phyloP scores from a whole-genome alignment of 164 flowering plant genomes.

The Brasenia schreberi region DNA sequence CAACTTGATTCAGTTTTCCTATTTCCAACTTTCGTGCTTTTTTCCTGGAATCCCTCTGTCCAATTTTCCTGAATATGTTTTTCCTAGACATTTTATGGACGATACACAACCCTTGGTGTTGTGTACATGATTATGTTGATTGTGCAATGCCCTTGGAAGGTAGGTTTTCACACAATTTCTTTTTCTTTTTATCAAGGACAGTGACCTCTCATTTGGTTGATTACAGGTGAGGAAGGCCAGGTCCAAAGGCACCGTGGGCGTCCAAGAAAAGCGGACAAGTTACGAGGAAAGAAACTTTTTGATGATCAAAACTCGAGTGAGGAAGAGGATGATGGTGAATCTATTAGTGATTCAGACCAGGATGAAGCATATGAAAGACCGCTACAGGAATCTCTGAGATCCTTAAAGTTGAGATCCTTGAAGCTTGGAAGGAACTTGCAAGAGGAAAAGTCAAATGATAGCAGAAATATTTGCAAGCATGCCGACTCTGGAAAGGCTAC shows the following conservation, averaged over 20 bases:
- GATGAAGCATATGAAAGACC: constrained; percentile 63
- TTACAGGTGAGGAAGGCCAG: constrained; percentile 61
- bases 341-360: constrained; percentile 72
- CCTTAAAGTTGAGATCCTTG: constrained; percentile 54
- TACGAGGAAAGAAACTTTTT: constrained; percentile 81
- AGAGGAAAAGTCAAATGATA: not conserved
- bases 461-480: constrained; percentile 4
- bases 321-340: constrained; percentile 41
- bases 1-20: too few species aligned
- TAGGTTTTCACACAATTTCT: too few species aligned
- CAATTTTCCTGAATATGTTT: too few species aligned
- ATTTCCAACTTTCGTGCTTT: too few species aligned
- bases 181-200: not conserved
- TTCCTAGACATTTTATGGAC: too few species aligned
- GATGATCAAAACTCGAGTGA: constrained; percentile 74
- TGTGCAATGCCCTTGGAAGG: too few species aligned
- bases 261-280: constrained; percentile 45
- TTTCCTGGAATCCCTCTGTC: too few species aligned
- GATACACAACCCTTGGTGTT: too few species aligned
- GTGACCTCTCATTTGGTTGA: not conserved
- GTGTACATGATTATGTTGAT: too few species aligned
- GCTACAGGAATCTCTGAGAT: constrained; percentile 43
- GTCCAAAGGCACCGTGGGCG: constrained; percentile 49
- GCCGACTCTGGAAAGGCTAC: constrained; percentile 19
- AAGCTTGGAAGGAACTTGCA: not conserved